Base-by-base conservation (phyloP, 2,329 filamentous ascomycete species). In the Microsporum canis region DNA sequence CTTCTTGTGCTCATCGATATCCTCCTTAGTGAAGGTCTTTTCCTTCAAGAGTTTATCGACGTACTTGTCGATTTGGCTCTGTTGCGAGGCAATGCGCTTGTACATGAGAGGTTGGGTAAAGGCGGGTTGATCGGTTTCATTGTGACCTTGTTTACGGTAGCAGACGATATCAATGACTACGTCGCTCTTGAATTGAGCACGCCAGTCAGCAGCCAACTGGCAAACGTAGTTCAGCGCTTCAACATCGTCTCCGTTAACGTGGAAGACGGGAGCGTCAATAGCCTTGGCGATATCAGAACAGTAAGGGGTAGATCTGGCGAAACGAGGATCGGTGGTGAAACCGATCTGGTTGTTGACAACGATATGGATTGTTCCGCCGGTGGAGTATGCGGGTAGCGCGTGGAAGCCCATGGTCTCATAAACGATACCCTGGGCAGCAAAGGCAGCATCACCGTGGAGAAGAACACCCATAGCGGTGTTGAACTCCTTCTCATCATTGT, bases 91-190 rank as follows among this genome's bases (percentile, higher is more conserved):
- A 72, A 99, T 97, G 71, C 88, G 89, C 86, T 97, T 96, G 84
- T 99, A 99, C 94, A 99, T 99, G 68, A 96, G 80, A 45, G 94
- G 94, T 75, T 99, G 94, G n/a, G 94, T 99, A 82, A 99, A 99
- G 45, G 92, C 96, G 56, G 94, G 94, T 81, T 99, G 94, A 73
- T 99, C 94, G 8, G 94, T 99, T 81, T 99, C 94, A 79, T 99
- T 99, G 85, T 99, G 94, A 65, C 94, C 94, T 75, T 96, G 86
- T 80, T 97, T 99, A 72, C 94, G 88, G 83, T 99, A 99, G 83
- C 94, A 99, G 72, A 97, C 91, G 70, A 99, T 85, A 75, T 99
- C 94, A 71, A 99, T 90, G 68, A 99, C 91, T 65, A 97, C 92
- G 73, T 99, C 94, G 73, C 91, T 89, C 82, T 95, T 95, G 84